Base-by-base conservation (phyloP, 768 basidiomycete genomes). In the Mycena latifolia region DNA sequence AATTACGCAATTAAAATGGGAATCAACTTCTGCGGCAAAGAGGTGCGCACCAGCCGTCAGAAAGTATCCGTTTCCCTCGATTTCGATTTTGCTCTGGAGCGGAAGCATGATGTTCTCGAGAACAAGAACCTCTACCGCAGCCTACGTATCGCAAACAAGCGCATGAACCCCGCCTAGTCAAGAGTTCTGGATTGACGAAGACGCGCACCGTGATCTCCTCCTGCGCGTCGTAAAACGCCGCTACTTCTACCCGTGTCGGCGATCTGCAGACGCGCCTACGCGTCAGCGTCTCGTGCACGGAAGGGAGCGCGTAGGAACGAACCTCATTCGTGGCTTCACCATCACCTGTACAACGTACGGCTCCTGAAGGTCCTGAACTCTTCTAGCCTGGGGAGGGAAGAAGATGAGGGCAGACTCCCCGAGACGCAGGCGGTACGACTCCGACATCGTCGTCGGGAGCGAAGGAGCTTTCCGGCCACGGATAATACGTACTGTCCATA, bases 201-300 rank as follows among this genome's bases (percentile, higher is more conserved):
- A 17, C 8, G 50, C 55, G 61, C 29, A 70, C 69, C 24, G 66
- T 70, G 45, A 70, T 67, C 18, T 70, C 66, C 11, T 61, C 54
- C 48, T 64, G 66, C 28, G 63, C 57, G 59, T 67, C 52, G 41
- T 29, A 67, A 31, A 48, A 70, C 27, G 55, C 41, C 9, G 61
- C 65, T 4, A 70, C 69, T 22, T 70, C 65, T n/a, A 53, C 61
- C 1, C 47, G 53, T 35, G 69, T 66, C 29, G 56, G 61, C 22
- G 15, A 51, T 25, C 69, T 70, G 55, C 15, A n/a, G 6, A 5
- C 18, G 17, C 11, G 24, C 18, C 24, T 14, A 43, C 8, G 52
- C 55, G 56, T 63, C 33, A 24, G 25, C 24, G 0, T 37, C 43
- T 7, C 41, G 24, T 29, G 11, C 37, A 22, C 22, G 6, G 24